Conservation (phyloP, 495 filamentous ascomycete genomes). For the Poronia punctata region DNA sequence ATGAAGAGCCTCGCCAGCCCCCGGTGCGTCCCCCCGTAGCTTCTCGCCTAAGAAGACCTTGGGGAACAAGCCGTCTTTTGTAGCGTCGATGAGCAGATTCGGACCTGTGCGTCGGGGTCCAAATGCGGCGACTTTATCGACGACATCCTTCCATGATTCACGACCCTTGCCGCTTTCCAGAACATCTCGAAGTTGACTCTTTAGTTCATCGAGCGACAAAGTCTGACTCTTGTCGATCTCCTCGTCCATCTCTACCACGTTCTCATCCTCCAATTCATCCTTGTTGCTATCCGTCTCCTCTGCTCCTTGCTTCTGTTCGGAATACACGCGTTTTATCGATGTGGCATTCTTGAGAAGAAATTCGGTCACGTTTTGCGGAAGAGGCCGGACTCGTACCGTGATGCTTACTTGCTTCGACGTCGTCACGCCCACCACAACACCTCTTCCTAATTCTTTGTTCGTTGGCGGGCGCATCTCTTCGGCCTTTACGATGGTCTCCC, state of each 20-base stretch:
- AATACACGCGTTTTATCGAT: slow-evolving; percentile 73
- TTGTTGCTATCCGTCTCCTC: slow-evolving; percentile 28
- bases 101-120: slow-evolving; percentile 79
- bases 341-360: slow-evolving; percentile 74
- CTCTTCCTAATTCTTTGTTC: slow-evolving; percentile 82
- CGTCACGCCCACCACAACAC: slow-evolving; percentile 65
- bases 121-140: slow-evolving; percentile 82
- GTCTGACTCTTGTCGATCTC: slow-evolving; percentile 43
- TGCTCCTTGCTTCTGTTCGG: slow-evolving; percentile 49
- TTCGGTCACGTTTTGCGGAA: slow-evolving; percentile 73
- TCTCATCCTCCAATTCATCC: slow-evolving; percentile 36
- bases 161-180: slow-evolving; percentile 60
- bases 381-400: slow-evolving; percentile 67
- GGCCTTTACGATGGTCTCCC: slow-evolving; percentile 81
- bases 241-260: slow-evolving; percentile 38
- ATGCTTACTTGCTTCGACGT: slow-evolving; percentile 80
- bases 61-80: slow-evolving; percentile 61
- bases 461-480: slow-evolving; percentile 86
- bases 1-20: slow-evolving; percentile 47
- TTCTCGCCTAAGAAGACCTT: slow-evolving; percentile 57
- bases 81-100: slow-evolving; percentile 84
- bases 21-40: slow-evolving; percentile 22
- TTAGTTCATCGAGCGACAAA: slow-evolving; percentile 68
- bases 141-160: slow-evolving; percentile 67
- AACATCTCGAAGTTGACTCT: slow-evolving; percentile 55